A percentile compares a stretch with the other conserved stretches of the same genome.
Conservation (phyloP, 2,329 filamentous ascomycete genomes). For the Aspergillus candidus region DNA sequence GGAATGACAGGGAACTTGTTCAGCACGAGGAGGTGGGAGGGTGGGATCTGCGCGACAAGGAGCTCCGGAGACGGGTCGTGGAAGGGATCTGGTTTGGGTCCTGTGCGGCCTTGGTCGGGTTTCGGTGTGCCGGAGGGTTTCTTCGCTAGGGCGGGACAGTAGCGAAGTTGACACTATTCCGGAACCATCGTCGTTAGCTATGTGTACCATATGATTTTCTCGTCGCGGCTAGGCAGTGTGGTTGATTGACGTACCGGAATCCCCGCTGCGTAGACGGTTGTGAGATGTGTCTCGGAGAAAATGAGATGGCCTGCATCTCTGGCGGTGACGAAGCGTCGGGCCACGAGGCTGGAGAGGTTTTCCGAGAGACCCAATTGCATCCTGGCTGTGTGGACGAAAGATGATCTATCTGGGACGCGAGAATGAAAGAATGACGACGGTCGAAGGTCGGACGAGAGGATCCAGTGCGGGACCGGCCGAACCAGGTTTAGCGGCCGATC, state of each 20-base stretch:
- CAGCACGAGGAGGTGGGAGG: conserved; percentile 38
- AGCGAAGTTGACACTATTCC: conserved; percentile 43
- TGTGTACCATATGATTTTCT: not conserved
- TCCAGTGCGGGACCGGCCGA: no score
- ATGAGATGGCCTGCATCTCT: conserved; percentile 32
- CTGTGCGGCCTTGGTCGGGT: conserved; percentile 12
- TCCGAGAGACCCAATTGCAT: conserved; percentile 36
- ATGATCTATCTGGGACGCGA: not conserved
- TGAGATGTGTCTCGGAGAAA: conserved; percentile 37
- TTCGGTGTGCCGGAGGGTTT: conserved; percentile 32
- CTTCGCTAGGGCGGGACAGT: conserved; percentile 44
- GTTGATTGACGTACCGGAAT: conserved; percentile 25
- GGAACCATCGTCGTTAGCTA: not conserved
- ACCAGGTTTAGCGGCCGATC: no score
- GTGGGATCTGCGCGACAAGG: conserved; percentile 37
- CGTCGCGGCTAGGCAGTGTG: not conserved
- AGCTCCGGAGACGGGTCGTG: conserved; percentile 38
- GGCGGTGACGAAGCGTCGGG: conserved; percentile 30
- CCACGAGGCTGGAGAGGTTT: conserved; percentile 31
- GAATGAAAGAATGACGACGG: not conserved
- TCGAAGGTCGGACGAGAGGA: not conserved
- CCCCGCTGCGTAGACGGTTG: conserved; percentile 29
- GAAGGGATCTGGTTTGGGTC: conserved; percentile 40
- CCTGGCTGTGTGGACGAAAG: not conserved
- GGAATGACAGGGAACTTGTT: conserved; percentile 47